Evolutionary conservation across 805 yeast genomes (phyloP), one percentile per base, ranked within the genome.

Genomic region (Wickerhamiella brachini): DNA sequence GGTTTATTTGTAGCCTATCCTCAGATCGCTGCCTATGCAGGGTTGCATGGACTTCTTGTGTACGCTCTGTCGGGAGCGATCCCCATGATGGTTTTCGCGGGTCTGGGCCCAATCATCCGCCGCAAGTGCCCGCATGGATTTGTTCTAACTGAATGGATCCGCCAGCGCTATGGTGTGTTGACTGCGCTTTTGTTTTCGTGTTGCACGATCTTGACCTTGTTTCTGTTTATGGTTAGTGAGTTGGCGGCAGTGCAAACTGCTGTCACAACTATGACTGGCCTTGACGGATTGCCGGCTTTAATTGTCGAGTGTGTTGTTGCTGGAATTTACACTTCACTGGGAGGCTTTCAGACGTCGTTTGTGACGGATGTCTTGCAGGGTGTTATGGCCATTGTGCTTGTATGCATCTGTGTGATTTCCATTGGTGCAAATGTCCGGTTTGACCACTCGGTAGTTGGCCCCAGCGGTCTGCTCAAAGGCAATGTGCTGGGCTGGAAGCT

Each of bases 81-180:
- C 47, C 97, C 97, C 3, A 81, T 89, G 68, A 72, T 85, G 54
- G 67, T 85, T n/a, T 89, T 89, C 71, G 85, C 93, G 0, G 75
- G 76, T 50, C 68, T 85, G 53, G 96, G 96, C 0, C 96, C 97
- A 1, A 63, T 79, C 9, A 81, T 89, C 53, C 73, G 95, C 57
- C 75, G 71, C 53, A 75, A 76, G 58, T 85, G 95, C 59, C 97
- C 97, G 0, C 79, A 85, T 8, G 97, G 96, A 2, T 89, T 89
- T 65, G 88, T 89, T 26, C 69, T 89, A 58, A 87, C 95, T 4
- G 95, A 89, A 64, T 89, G 97, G 97, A 90, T 86, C n/a, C 77
- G 85, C 62, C 78, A 77, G 46, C 71, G 96, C 58, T 89, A 75
- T 63, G 97, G 96, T 1, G 63, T 72, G 5, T 67, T 81, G 15